phyloP scores from a whole-genome alignment of 768 basidiomycete species.

The Cytidiella melzeri region DNA sequence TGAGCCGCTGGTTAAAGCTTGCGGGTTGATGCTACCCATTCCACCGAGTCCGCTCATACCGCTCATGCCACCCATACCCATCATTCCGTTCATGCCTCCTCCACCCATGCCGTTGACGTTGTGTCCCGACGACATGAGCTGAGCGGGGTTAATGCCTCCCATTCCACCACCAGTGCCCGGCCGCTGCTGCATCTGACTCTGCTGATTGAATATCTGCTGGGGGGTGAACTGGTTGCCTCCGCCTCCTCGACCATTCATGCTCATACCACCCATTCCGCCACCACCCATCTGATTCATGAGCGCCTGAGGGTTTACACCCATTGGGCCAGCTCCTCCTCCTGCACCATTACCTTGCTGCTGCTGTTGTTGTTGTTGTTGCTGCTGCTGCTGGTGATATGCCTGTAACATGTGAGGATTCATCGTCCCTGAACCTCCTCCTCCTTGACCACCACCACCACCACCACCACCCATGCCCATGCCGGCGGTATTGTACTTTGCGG shows the following conservation, averaged over 20 bases:
- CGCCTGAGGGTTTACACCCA: not conserved
- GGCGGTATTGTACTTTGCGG: constrained; percentile 7
- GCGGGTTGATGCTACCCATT: constrained; percentile 18
- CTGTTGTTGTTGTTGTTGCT: constrained; percentile 3
- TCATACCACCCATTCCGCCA: not conserved
- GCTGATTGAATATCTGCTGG: constrained; percentile 5
- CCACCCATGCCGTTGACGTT: constrained; percentile 18
- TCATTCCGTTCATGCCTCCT: constrained; percentile 16
- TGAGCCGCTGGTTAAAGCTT: constrained; percentile 8
- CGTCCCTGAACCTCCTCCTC: not conserved
- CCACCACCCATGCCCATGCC: constrained; percentile 12
- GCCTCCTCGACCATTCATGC: constrained; percentile 1
- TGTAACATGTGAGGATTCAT: constrained; percentile 13
- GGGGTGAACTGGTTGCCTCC: constrained; percentile 3
- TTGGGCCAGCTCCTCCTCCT: not conserved
- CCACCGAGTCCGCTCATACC: constrained; percentile 19
- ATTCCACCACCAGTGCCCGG: not conserved
- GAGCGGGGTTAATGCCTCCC: constrained; percentile 17
- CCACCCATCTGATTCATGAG: too few species aligned
- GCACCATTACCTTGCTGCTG: constrained; percentile 7
- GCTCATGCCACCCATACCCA: constrained; percentile 21
- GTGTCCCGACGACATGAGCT: constrained; percentile 17
- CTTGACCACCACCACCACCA: constrained; percentile 6
- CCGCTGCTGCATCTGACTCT: constrained; percentile 1
- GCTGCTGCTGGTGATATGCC: constrained; percentile 3